Evolutionary conservation across 495 filamentous ascomycete genomes (phyloP), one percentile per base, ranked within the genome.

Genomic region (Daldinia caldariorum): DNA sequence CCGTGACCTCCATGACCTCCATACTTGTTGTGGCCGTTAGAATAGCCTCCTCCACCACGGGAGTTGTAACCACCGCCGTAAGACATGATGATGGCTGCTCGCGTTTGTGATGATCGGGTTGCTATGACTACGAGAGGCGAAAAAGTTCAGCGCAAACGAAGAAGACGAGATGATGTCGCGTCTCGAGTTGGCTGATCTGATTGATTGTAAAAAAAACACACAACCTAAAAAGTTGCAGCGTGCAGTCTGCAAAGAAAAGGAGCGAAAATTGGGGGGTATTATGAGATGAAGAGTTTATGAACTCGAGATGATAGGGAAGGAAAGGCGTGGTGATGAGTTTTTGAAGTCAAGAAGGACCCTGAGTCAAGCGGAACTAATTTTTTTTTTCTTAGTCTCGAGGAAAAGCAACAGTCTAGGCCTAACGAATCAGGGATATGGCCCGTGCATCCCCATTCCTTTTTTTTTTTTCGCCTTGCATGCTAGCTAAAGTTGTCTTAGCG

Each of bases 21-120:
- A 41, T 76, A 72, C 72, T 76, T 68, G 66, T 86, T 82, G 18
- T 88, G 82, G 60, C 82, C 82, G 35, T 80, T 78, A 60, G 79
- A 77, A 72, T 77, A 78, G 56, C 43, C 43, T 22, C 43, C 43
- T 12, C 83, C 83, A 55, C 84, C 83, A 61, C 83, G 80, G 76
- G 82, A 79, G 76, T 80, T 80, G 77, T 83, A 81, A 75, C 83
- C 90, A 71, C 90, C 90, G 72, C 90, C 88, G 87, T 91, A 93
- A 81, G 89, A 92, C 90, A 92, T 89, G 76, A 92, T 89, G 76
- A 41, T 78, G 56, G 18, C 35, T 60, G 16, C 59, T 63, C 34
- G 51, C 8, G 51, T 58, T 12, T 66, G 38, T 38, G 54, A 32
- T 43, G 37, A 12, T 34, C 5, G 39, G 22, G 18, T 59, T 26